Conservation (phyloP, 202 grass and related monocot genomes). For the Schoenoplectus tabernaemontani region DNA sequence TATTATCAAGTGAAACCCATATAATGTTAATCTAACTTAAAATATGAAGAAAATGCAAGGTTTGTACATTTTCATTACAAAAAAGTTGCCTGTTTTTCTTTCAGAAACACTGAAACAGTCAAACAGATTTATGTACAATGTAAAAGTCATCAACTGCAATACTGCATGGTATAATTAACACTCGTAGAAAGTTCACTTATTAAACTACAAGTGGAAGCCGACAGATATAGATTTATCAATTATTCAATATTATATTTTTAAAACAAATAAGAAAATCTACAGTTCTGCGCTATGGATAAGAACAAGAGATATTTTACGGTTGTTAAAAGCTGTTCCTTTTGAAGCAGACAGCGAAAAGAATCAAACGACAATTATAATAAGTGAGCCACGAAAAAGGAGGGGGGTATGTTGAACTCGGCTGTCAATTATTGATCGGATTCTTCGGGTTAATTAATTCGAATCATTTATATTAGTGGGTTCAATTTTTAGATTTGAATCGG, state of each 20-base stretch:
- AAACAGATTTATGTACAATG: background rate
- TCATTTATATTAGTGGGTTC: too few relatives aligned
- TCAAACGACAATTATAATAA: background rate
- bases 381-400: too few relatives aligned
- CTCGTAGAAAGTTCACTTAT: background rate
- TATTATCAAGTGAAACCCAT: background rate
- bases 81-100: background rate
- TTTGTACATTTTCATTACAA: background rate
- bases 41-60: background rate
- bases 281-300: background rate
- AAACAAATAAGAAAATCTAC: background rate
- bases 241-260: background rate
- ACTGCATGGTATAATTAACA: background rate
- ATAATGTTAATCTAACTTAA: background rate
- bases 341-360: background rate
- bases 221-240: conserved; percentile 8
- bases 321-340: background rate
- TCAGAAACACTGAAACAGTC: background rate
- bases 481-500: background rate
- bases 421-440: too few relatives aligned
- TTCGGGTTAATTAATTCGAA: too few relatives aligned
- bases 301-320: background rate
- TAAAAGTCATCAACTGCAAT: background rate
- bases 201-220: background rate
- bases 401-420: too few relatives aligned